Percentiles rank a stretch among this genome's conserved stretches.
These are phyloP conservation scores for Spirogloea muscicola DNA, from an alignment of 139 green algal genomes.

Conservation along the genomic window DNA sequence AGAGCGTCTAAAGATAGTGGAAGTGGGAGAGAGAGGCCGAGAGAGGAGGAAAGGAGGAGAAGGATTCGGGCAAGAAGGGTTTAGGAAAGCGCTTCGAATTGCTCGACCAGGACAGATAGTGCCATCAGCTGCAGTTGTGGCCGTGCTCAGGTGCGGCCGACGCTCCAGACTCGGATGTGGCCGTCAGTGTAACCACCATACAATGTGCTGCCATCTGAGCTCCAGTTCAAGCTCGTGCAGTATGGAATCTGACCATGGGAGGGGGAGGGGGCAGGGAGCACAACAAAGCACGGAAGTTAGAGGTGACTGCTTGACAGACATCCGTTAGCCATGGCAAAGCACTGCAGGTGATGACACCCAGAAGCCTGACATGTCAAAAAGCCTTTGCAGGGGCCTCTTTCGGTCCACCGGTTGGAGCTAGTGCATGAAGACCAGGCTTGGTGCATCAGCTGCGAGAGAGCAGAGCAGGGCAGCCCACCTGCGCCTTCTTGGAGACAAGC, in stretches of 20 bases:
- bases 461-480: too few species aligned
- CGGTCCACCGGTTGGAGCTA: neutral
- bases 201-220: constrained; percentile 90
- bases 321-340: neutral
- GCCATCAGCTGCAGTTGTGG: too few species aligned
- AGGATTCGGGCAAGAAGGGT: too few species aligned
- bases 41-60: too few species aligned
- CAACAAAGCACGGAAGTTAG: constrained; percentile 13
- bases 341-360: neutral
- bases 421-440: too few species aligned
- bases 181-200: constrained; percentile 87
- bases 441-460: too few species aligned
- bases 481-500: too few species aligned
- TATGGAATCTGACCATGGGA: constrained; percentile 72
- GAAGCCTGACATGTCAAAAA: neutral
- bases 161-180: constrained; percentile 72
- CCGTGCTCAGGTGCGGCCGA: constrained; percentile 62
- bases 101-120: too few species aligned
- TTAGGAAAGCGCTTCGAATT: too few species aligned
- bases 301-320: neutral
- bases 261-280: neutral
- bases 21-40: too few species aligned
- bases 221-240: constrained; percentile 93
- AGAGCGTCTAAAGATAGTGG: too few species aligned
- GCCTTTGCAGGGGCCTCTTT: neutral